Base-by-base conservation (phyloP, 352 stramenopile species). In the Pythium aristosporum region DNA sequence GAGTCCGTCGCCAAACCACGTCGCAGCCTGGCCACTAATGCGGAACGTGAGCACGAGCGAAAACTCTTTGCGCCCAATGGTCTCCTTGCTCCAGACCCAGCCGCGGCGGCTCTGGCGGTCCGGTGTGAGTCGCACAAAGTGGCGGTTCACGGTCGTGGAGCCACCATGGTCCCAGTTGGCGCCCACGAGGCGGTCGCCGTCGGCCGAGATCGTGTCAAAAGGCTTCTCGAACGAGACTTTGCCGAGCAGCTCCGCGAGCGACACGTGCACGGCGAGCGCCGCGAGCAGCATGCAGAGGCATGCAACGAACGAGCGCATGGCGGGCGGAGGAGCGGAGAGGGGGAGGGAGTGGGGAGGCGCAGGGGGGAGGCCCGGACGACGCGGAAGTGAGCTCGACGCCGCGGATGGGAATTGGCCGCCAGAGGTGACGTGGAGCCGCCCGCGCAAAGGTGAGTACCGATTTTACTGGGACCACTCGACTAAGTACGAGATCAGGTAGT, bases 121-220 rank as follows among this genome's bases (percentile, higher is more conserved):
- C 34, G 84, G 85, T 47, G 85, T 93, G 16, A 95, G 71, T 10
- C 86, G 86, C 37, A 82, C 75, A 71, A 95, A 95, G 78, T 93
- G 80, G 52, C 82, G 79, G 65, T 91, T 93, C 53, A 93, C 84
- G 12, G 71, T 61, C 13, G 82, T 84, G 30, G 85, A 65, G 53
- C 82, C 84, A 52, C 86, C 86, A 47, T 81, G 74, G 48, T 71
- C 63, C 60, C 78, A 95, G 57, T 89, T 76, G 56, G 67, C 61
- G 53, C 81, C 74, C 16, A 91, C 54, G 49, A 83, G 66, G 44
- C 86, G 84, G 65, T 75, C 62, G 11, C 84, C 84, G 3, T 90
- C 77, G 41, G 73, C 57, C 46, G 77, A 73, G 56, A 95, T 88
- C 47, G 69, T 63, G 65, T 95, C 83, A 57, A 93, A 95, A 2